A percentile compares a stretch with the other conserved stretches of the same genome.
Evolutionary conservation across 768 basidiomycete genomes (phyloP).

Genomic region (Suillus sp.): DNA sequence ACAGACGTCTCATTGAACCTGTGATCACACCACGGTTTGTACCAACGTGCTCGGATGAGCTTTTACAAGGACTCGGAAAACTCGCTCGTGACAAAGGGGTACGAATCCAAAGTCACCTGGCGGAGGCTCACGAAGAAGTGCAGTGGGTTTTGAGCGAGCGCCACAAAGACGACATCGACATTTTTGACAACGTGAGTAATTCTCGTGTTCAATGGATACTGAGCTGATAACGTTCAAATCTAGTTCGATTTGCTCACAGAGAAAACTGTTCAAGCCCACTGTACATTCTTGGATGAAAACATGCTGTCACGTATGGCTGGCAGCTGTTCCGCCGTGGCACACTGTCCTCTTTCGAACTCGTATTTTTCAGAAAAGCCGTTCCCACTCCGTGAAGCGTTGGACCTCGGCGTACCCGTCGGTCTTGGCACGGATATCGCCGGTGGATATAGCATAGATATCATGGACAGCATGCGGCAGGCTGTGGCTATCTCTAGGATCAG

Average conservation of each 20-base stretch:
- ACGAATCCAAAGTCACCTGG: conserved; percentile 79
- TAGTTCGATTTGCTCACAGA: conserved; percentile 63
- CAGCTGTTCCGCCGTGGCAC: conserved; percentile 67
- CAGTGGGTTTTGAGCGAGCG: conserved; percentile 67
- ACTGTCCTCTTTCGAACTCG: conserved; percentile 87
- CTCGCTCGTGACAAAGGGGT: conserved; percentile 50
- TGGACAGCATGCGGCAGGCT: conserved; percentile 78
- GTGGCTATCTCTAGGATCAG: conserved; percentile 72
- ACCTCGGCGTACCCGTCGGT: conserved; percentile 65
- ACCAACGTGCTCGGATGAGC: conserved; percentile 78
- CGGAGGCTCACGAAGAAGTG: conserved; percentile 77
- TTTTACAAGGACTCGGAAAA: conserved; percentile 62
- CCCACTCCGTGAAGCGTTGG: conserved; percentile 69
- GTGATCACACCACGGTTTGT: conserved; percentile 90
- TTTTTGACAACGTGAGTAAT: conserved; percentile 63
- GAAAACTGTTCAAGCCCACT: conserved; percentile 83
- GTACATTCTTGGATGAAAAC: conserved; percentile 69
- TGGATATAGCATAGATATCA: conserved; percentile 79
- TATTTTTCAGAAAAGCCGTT: conserved; percentile 82
- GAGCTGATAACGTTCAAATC: background rate
- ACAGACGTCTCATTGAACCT: conserved; percentile 66
- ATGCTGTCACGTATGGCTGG: conserved; percentile 53
- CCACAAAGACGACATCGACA: conserved; percentile 67
- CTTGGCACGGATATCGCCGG: conserved; percentile 88
- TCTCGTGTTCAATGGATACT: conserved; percentile 2